A percentile compares a stretch with the other conserved stretches of the same genome.
Conservation (phyloP, 495 filamentous ascomycete genomes). For the Cetradonia linearis region DNA sequence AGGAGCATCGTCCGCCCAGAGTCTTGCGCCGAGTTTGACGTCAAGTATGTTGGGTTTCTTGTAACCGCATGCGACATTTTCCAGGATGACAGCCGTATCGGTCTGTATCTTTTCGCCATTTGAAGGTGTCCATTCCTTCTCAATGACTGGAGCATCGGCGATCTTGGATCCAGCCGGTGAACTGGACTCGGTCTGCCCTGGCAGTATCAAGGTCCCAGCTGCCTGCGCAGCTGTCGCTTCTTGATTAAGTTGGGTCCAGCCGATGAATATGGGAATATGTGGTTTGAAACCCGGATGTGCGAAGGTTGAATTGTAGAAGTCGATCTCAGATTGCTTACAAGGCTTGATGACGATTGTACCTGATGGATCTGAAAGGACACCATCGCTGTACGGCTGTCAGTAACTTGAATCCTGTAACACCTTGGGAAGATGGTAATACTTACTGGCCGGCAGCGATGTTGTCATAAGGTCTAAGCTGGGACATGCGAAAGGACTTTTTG, state of each 20-base stretch:
- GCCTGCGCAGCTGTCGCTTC: conserved; percentile 25
- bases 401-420: conserved; percentile 8
- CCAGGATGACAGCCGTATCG: conserved; percentile 69
- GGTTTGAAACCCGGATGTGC: conserved; percentile 61
- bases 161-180: conserved; percentile 13
- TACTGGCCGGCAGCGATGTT: conserved; percentile 91
- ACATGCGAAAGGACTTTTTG: conserved; percentile 26
- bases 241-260: conserved; percentile 48
- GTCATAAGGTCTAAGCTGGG: conserved; percentile 59
- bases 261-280: conserved; percentile 77
- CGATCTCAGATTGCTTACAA: conserved; percentile 74
- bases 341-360: conserved; percentile 91
- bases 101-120: conserved; percentile 54
- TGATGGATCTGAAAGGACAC: conserved; percentile 74
- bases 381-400: conserved; percentile 52
- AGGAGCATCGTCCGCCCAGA: conserved; percentile 80
- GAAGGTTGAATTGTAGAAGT: conserved; percentile 77
- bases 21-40: conserved; percentile 73
- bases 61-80: conserved; percentile 78
- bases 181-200: conserved; percentile 11
- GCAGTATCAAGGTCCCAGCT: conserved; percentile 19
- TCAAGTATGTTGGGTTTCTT: conserved; percentile 86
- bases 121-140: conserved; percentile 40
- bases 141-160: conserved; percentile 18
- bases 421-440: conserved; percentile 34